Evolutionary conservation across 495 filamentous ascomycete genomes (phyloP), one percentile per base, ranked within the genome.

Genomic region (Podospora sp.): DNA sequence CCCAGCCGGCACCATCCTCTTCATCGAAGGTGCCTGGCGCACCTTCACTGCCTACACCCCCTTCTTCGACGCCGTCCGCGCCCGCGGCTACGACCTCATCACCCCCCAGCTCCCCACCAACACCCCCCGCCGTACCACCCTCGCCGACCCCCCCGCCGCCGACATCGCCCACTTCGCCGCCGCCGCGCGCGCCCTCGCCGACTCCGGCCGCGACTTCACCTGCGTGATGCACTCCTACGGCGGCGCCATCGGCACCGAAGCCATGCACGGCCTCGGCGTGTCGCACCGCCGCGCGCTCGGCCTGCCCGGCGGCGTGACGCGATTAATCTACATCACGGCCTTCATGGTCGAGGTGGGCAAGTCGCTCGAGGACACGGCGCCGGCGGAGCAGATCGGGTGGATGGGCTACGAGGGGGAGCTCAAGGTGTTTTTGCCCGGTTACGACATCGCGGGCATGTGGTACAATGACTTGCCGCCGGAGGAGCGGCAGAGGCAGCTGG

Each of bases 21-120:
- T 53, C 50, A 53, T 53, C 50, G 18, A 53, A n/a, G 50, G 50
- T 18, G 50, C 50, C 50, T 53, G 50, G 50, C 50, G 21, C 50
- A n/a, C 16, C 18, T 22, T 22, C 18, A n/a, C 18, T 5, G 21
- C 21, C 18, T 53, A 53, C 50, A 18, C 6, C 50, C 50, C 50
- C 21, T 53, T 53, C 50, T 22, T 53, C 50, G 21, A 53, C 16
- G 16, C 6, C 18, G 18, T 53, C 50, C 50, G 50, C 5, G 16
- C 50, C 50, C 50, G 21, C 5, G 50, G 50, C 50, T 22, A 53
- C 50, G 50, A 53, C 6, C 18, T 53, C 50, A 53, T 53, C 21
- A 22, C 50, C 18, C 50, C 50, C 6, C 18, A 6, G n/a, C 50
- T 53, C 50, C 50, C 6, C 18, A n/a, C 18, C 50, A 53, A 53